Evolutionary conservation across 371 early-diverging fungal genomes (phyloP), one percentile per base, ranked within the genome.

Genomic region (Mortierella sp.): DNA sequence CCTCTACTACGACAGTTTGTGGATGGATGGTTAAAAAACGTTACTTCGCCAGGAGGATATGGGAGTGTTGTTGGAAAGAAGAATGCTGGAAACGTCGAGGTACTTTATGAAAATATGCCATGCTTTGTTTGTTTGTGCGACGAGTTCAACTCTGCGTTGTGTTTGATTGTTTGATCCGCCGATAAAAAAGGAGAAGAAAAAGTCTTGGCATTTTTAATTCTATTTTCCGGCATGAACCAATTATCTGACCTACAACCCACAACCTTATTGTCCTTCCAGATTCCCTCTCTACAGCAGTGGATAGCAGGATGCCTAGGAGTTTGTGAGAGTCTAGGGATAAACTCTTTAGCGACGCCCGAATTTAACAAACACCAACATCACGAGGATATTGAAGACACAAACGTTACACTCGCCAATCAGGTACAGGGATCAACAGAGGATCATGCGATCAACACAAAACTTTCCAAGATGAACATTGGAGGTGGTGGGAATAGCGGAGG

Each of bases 241-340:
- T n/a, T 24, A 40, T 16, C 41, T 21, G 28, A 48, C 19, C 48
- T 4, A 19, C 1, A 3, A 19, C 6, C 3, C 19, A 16, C 19
- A 19, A 48, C 16, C 48, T 48, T 48, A 21, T 63, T 45, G 19
- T 24, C n/a, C 1, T 38, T 38, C 8, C 70, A 78, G 79, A 21
- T 70, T 2, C 74, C 74, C 13, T 47, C 79, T 7, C 19, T 74
- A 8, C 67, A 79, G 41, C 79, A 79, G 47, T 79, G 79, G 79
- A 45, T 74, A 3, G 79, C 74, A 28, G 74, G 74, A 41, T 67
- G 58, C n/a, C 33, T 79, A 43, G 79, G 74, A 13, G 68, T 79
- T 10, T 70, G 68, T 28, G 79, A 79, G 38, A 64, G 67, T 13
- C 50, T 79, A 1, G 79, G 79, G 36, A 36, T 74, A n/a, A 52